Conservation (phyloP, 768 basidiomycete species). For the Termitomyces titanicus region DNA sequence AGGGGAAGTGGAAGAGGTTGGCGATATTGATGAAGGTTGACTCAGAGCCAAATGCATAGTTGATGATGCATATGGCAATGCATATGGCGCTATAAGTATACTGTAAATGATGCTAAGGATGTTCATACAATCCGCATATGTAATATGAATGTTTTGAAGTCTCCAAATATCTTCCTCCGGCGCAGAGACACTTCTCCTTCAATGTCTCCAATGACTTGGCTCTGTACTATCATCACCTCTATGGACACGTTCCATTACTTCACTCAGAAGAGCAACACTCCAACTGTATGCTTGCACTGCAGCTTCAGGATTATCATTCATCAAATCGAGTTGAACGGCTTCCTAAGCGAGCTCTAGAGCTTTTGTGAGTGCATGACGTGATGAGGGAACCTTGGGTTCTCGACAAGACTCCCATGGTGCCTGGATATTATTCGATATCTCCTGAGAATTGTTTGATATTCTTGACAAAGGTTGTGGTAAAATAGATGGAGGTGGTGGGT, state of each 20-base stretch:
- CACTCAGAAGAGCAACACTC: constrained; percentile 81
- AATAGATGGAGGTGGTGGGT: constrained; percentile 54
- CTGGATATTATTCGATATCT: constrained; percentile 42
- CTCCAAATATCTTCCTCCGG: constrained; percentile 88
- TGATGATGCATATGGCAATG: constrained; percentile 62
- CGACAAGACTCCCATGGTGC: constrained; percentile 41
- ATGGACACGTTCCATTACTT: constrained; percentile 90
- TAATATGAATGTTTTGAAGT: constrained; percentile 89
- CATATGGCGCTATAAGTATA: constrained; percentile 72
- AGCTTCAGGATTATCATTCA: constrained; percentile 83
- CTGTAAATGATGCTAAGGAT: constrained; percentile 88
- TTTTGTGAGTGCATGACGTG: constrained; percentile 79
- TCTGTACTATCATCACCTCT: constrained; percentile 81
- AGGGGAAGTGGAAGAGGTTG: constrained; percentile 43
- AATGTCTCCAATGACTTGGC: constrained; percentile 43
- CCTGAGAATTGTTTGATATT: constrained; percentile 26
- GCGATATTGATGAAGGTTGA: constrained; percentile 18
- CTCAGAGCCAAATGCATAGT: constrained; percentile 38
- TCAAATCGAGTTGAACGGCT: constrained; percentile 84
- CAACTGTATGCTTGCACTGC: constrained; percentile 88
- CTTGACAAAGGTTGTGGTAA: constrained; percentile 36
- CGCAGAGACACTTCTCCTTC: constrained; percentile 79
- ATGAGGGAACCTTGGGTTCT: constrained; percentile 65
- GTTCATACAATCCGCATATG: constrained; percentile 92
- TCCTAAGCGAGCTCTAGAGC: constrained; percentile 87